Evolutionary conservation across 257 asterid genomes (phyloP).

Genomic region (Fraxinus quadrangulata): DNA sequence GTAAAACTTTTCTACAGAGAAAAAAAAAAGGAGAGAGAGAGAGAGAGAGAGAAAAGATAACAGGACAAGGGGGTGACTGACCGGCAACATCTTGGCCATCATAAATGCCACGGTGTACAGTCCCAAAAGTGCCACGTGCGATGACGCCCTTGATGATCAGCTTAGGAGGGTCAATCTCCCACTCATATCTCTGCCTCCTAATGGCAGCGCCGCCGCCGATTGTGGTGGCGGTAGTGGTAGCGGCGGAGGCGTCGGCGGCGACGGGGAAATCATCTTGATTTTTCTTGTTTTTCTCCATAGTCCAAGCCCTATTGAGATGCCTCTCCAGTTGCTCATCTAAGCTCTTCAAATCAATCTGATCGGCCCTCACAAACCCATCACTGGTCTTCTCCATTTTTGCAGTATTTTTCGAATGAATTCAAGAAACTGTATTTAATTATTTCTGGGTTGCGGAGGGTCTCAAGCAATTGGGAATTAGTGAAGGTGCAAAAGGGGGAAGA

Average conservation of each 20-base stretch:
- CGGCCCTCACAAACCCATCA: constrained; percentile 83
- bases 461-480: neutral
- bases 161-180: constrained; percentile 90
- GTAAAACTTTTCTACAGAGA: neutral
- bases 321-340: constrained; percentile 81
- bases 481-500: neutral
- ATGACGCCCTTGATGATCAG: constrained; percentile 58
- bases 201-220: constrained; percentile 9
- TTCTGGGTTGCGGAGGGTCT: neutral
- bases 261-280: constrained; percentile 32
- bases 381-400: constrained; percentile 63
- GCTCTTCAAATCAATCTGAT: constrained; percentile 86
- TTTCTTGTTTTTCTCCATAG: constrained; percentile 61
- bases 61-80: constrained; percentile 35
- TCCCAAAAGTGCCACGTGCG: constrained; percentile 90
- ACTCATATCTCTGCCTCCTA: constrained; percentile 64
- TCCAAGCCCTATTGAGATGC: constrained; percentile 63
- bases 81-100: constrained; percentile 91
- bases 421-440: neutral
- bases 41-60: neutral
- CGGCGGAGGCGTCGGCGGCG: constrained; percentile 30
- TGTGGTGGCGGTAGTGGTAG: constrained; percentile 15
- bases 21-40: neutral
- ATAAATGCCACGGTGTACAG: constrained; percentile 84
- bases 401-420: neutral